Conservation (phyloP, 139 green algal species). For the Edaphochlamys debaryana region DNA sequence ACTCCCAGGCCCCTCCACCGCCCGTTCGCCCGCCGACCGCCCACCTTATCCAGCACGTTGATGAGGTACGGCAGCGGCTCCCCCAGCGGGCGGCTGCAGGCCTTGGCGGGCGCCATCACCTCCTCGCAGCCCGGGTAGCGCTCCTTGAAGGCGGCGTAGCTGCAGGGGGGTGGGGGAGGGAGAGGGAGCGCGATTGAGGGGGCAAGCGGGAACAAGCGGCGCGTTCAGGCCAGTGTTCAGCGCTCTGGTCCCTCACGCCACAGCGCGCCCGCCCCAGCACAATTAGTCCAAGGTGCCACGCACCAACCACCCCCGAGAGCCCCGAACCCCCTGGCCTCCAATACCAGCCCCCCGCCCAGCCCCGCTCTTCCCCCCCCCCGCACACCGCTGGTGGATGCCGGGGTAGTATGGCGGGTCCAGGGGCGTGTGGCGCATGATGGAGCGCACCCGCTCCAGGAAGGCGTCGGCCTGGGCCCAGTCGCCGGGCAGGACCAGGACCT, state of each 20-base stretch:
- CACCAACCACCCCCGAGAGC: no score
- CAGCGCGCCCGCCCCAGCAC: no score
- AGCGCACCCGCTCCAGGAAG: conserved; percentile 42
- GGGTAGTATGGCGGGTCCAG: conserved; percentile 56
- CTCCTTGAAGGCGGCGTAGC: conserved; percentile 46
- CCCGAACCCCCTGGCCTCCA: no score
- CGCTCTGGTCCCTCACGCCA: no score
- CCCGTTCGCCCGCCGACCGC: no score
- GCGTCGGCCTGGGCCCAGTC: conserved; percentile 48
- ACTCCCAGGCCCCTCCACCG: no score
- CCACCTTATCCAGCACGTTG: conserved; percentile 51
- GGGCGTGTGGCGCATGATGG: conserved; percentile 2
- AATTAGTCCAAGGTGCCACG: no score
- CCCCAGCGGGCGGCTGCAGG: neutral
- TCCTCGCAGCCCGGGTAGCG: conserved; percentile 43
- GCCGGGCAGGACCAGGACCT: conserved; percentile 55
- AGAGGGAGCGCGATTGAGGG: neutral
- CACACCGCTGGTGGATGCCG: conserved; percentile 43
- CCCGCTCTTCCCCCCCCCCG: no score
- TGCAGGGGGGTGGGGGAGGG: neutral
- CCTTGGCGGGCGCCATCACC: neutral
- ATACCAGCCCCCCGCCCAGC: no score
- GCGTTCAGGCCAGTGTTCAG: no score
- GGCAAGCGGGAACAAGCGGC: no score
- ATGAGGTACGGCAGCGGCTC: conserved; percentile 50